Base-by-base conservation (phyloP, 805 yeast genomes). In the Suhomyces tanzawaensis region DNA sequence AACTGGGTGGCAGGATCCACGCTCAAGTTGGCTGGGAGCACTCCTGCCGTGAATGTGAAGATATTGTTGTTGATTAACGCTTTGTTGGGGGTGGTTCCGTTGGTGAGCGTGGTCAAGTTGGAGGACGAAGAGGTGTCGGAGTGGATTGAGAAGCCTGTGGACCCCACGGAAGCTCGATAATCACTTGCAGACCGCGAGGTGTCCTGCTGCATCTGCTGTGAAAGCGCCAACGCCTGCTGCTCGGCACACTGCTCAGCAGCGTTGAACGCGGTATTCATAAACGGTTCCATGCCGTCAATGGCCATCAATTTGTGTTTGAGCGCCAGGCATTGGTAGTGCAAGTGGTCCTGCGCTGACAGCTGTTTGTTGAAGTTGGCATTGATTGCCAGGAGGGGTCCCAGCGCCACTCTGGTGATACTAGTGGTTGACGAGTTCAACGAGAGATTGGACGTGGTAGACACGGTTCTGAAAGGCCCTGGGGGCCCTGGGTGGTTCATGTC, bases 1-100 rank as follows among this genome's bases (percentile, higher is more conserved):
- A 93, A 58, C 45, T 88, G 90, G 2, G 96, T 88, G 2, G 86
- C 97, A 3, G 98, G 97, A 58, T 93, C 99, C 53, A 86, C 84
- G 46, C 76, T 75, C 43, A 76, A 72, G 46, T 76, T 79, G 4
- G 85, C 85, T 3, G 91, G 95, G 30, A 82, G 69, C 12, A 83
- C 81, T 19, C 95, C 95, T 43, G 84, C 85, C 33, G 84, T 78
- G 61, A 79, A 85, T 4, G 88, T 85, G 52, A 66, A 67, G 31
- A 76, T 56, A 39, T 71, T 69, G 46, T 62, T 71, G 38, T 43
- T 42, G 42, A 54, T 42, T 46, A 55, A 29, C 41, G 48, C 42
- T 23, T 39, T 40, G 16, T 29, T 28, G 17, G 37, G 7, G 19
- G 23, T 22, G 23, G 37, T 37, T 7, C 37, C 42, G 25, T 37